Percentiles rank a stretch among this genome's conserved stretches.
These are phyloP conservation scores for Podila minutissima DNA, from an alignment of 192 early-diverging fungal genomes.

Conservation along the genomic window DNA sequence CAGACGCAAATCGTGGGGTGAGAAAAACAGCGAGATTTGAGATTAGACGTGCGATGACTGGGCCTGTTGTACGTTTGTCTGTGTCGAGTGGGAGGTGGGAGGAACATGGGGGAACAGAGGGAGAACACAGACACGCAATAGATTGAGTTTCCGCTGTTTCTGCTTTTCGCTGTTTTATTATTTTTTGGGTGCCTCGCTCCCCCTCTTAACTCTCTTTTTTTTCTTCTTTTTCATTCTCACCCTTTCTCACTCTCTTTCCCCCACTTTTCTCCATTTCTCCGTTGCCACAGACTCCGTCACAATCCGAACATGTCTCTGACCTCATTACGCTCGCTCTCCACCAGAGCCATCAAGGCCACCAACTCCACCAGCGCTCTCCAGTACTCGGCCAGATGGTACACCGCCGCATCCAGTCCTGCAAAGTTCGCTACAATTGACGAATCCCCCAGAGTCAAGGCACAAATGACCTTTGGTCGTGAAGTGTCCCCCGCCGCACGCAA, in stretches of 20 bases:
- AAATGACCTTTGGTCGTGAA: conserved; percentile 41
- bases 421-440: conserved; percentile 59
- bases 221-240: neutral
- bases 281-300: neutral
- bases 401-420: conserved; percentile 46
- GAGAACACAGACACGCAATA: neutral
- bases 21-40: neutral
- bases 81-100: neutral
- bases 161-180: conserved; percentile 1
- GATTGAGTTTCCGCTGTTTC: neutral
- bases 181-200: neutral
- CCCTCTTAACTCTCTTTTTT: neutral
- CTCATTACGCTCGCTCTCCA: conserved; percentile 45
- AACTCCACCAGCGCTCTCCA: conserved; percentile 35
- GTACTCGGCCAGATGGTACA: conserved; percentile 54
- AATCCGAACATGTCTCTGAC: conserved; percentile 33
- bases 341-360: conserved; percentile 44
- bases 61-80: neutral
- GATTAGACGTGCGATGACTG: neutral
- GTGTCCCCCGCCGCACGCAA: conserved; percentile 59
- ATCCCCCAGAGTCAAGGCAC: conserved; percentile 33
- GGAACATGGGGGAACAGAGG: neutral
- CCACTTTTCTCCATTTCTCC: neutral
- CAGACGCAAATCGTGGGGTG: conserved; percentile 1
- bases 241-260: neutral